Percentiles rank a stretch among this genome's conserved stretches.
Evolutionary conservation across 2,329 filamentous ascomycete species (phyloP).

Genomic region (Tolypocladium sp.): DNA sequence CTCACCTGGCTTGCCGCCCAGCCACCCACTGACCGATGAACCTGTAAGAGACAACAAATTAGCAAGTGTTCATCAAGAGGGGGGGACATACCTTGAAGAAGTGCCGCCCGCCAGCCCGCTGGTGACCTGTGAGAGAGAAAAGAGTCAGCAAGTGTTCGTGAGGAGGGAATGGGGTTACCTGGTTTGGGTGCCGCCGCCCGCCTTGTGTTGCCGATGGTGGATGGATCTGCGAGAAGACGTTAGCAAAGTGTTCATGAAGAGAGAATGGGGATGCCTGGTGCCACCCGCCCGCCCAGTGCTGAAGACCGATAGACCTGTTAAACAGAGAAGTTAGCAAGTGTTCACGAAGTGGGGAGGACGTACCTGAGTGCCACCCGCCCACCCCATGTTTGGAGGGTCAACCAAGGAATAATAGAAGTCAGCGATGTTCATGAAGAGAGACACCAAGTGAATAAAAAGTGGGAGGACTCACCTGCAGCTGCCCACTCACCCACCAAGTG

Average conservation of each 20-base stretch:
- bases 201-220: neutral
- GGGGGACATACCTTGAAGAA: no score
- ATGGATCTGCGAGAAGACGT: neutral
- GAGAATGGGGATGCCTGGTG: rapidly evolving
- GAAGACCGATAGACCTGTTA: neutral
- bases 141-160: no score
- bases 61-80: no score
- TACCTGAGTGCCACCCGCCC: neutral
- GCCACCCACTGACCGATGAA: no score
- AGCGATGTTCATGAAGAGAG: neutral
- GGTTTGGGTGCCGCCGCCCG: no score
- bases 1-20: no score
- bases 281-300: neutral
- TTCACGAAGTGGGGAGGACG: neutral
- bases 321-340: neutral
- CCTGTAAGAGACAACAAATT: no score
- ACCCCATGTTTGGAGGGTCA: neutral
- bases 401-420: neutral
- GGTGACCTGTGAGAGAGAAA: no score
- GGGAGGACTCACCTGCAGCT: neutral
- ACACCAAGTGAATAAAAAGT: neutral
- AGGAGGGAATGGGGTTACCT: no score
- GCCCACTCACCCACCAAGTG: neutral
- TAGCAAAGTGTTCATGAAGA: neutral
- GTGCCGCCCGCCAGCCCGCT: no score